Evolutionary conservation across 2,329 filamentous ascomycete genomes (phyloP), one percentile per base, ranked within the genome.

Genomic region (Sporothrix globosa): DNA sequence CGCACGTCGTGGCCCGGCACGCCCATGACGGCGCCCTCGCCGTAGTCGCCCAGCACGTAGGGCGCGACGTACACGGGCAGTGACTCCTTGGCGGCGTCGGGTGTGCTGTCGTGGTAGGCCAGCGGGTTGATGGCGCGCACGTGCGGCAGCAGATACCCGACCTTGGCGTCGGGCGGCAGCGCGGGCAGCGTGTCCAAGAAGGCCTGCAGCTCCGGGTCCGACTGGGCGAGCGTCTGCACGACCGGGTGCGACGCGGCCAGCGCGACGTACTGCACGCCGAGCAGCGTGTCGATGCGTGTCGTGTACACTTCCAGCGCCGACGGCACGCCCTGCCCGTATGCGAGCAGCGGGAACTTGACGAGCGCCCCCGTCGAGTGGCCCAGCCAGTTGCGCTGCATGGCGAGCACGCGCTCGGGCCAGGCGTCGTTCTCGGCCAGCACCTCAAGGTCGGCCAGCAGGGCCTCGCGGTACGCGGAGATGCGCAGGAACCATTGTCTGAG

Each of bases 401-500:
- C 82, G 46, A 95, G 76, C 10, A 97, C 93, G 75, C 90, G 87
- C 74, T 96, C 92, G 0, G 93, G 93, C 93, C 93, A 97, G 24
- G 85, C 85, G 2, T 85, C 86, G 19, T 88, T 81, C 74, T 86
- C 82, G 14, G 87, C 83, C 48, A 97, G 83, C 4, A 82, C 80
- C 41, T 92, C 87, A 0, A 97, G 83, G 73, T 92, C 92, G 39
- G 88, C 82, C 34, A 96, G 82, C 9, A 97, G 82, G 4, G 87
- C 83, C 69, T 95, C 89, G 72, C 91, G 88, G 76, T 92, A 96
- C 65, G 87, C 86, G 3, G 92, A 95, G 76, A 96, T 96, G 73
- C 89, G 89, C 73, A 97, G 87, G 78, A 96, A 97, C 93, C 93
- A 97, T 79, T 97, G 93, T 80, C 91, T 92, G 63, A 96, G 83